Evolutionary conservation across 495 filamentous ascomycete species (phyloP), one percentile per base, ranked within the genome.

Genomic region (Penicillium robsamsonii): DNA sequence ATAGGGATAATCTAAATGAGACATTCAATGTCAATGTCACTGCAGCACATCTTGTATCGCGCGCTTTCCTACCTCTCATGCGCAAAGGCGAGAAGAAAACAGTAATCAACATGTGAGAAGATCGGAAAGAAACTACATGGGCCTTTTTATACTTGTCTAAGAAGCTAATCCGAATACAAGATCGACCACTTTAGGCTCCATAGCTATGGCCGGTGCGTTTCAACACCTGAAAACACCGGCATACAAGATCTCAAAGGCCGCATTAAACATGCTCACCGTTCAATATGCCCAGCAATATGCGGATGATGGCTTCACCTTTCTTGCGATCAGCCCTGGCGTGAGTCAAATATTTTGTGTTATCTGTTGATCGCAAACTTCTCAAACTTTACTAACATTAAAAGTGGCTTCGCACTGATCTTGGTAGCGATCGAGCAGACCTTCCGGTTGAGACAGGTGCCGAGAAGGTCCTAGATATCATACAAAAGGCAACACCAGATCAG

Each of bases 191-290:
- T 30, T 81, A 11, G 79, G 76, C 29, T 79, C 79, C 0, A 76
- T 79, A 29, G 50, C 66, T 20, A 52, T 53, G 47, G 65, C 71
- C 4, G 22, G 29, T 5, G 45, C 37, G 6, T 71, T 60, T 46
- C 42, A 29, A 35, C 27, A 48, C 10, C 50, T 57, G 15, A 72
- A 73, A 9, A 12, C 50, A 4, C 79, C 76, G 6, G 75, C 75
- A 6, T 83, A 84, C 58, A 81, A 79, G 57, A 72, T 83, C 54
- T 66, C 73, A 33, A 84, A 83, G 61, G 75, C 79, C 0, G 77
- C 76, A 2, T 49, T 80, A 47, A 81, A 82, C 50, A 74, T 75
- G 63, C 58, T 83, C 5, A 81, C 75, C 3, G 68, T 76, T 0
- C 75, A 81, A 54, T 80, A 80, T 50, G 70, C 79, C 1, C 53